Percentiles rank a stretch among this genome's conserved stretches.
Conservation (phyloP, 768 basidiomycete genomes). For the Mycena olivaceomarginata region DNA sequence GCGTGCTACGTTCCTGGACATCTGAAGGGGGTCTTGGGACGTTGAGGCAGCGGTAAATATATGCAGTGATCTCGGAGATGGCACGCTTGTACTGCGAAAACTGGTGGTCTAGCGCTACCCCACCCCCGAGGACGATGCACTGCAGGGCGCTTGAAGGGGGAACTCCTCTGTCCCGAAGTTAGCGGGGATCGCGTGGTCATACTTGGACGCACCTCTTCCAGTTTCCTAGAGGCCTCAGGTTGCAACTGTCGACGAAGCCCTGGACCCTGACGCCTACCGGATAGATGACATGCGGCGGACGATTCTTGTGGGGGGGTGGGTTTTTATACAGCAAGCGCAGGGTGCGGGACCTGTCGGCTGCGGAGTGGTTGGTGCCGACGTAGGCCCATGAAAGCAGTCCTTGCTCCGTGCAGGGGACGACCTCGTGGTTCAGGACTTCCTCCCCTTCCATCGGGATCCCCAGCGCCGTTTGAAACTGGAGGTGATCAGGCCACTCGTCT, state of each 20-base stretch:
- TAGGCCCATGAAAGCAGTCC: not conserved
- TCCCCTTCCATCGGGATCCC: no score
- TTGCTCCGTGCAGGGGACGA: not conserved
- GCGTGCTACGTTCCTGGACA: not conserved
- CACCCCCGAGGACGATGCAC: not conserved
- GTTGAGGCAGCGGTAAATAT: not conserved
- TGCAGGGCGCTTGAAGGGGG: not conserved
- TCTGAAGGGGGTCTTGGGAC: not conserved
- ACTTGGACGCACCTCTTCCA: not conserved
- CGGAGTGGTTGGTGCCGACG: not conserved
- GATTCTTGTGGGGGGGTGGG: not conserved
- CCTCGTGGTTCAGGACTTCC: no score
- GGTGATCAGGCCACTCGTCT: no score
- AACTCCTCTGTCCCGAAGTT: no score
- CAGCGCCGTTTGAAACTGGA: no score
- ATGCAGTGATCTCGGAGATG: not conserved
- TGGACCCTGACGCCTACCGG: conserved; percentile 15
- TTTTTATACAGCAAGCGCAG: not conserved
- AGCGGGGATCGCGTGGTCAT: no score
- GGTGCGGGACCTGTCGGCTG: not conserved
- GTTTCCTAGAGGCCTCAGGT: not conserved
- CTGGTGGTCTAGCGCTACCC: not conserved
- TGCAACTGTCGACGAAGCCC: not conserved
- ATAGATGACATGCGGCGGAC: not conserved
- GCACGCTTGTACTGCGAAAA: not conserved